Conservation (phyloP, 2,329 filamentous ascomycete species). For the Fusarium hostae region DNA sequence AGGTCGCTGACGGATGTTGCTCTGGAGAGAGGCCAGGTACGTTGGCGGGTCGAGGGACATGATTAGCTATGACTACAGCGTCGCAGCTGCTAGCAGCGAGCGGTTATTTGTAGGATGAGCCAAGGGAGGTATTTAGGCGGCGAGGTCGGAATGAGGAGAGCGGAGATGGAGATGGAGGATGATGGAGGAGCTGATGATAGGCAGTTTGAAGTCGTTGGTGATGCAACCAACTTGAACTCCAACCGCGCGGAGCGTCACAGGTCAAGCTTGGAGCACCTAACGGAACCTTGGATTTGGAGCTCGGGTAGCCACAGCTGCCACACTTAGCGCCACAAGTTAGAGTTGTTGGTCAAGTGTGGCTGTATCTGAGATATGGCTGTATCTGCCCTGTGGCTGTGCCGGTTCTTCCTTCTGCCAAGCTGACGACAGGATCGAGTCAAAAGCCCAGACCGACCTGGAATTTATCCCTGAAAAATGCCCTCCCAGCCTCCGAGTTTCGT, state of each 20-base stretch:
- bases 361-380: not conserved
- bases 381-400: not conserved
- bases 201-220: constrained; percentile 45
- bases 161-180: constrained; percentile 11
- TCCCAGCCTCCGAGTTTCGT: constrained; percentile 43
- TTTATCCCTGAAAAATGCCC: constrained; percentile 29
- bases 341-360: not conserved
- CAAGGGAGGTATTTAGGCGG: constrained; percentile 10
- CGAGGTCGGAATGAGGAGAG: constrained; percentile 10
- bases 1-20: constrained; percentile 94
- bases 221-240: constrained; percentile 44
- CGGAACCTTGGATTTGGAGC: constrained; percentile 29
- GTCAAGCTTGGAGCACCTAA: constrained; percentile 16
- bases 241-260: constrained; percentile 43
- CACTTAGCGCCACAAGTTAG: constrained; percentile 26
- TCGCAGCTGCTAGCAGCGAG: constrained; percentile 43
- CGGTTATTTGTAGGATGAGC: constrained; percentile 24
- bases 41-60: constrained; percentile 95
- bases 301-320: constrained; percentile 41
- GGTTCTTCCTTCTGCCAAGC: constrained; percentile 1
- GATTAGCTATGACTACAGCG: constrained; percentile 39
- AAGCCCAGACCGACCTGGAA: constrained; percentile 22
- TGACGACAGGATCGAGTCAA: constrained; percentile 12
- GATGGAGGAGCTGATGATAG: constrained; percentile 39
- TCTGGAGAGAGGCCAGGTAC: constrained; percentile 86